Evolutionary conservation across 495 filamentous ascomycete genomes (phyloP).

Genomic region (Aspergillus egyptiacus): DNA sequence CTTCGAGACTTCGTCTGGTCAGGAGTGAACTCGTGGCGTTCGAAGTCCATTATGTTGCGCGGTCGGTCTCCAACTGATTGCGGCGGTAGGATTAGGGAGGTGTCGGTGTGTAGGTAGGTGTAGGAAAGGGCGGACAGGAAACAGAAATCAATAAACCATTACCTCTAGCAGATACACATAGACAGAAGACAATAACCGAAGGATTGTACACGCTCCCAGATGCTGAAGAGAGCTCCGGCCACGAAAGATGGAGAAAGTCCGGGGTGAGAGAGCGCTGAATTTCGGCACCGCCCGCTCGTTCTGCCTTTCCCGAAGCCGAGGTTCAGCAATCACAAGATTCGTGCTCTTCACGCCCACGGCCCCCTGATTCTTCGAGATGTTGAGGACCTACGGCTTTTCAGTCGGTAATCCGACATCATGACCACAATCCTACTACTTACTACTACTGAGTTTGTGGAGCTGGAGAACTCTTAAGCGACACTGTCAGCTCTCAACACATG

Average conservation of each 20-base stretch:
- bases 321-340: slow-evolving; percentile 11
- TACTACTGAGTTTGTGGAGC: too few relatives aligned
- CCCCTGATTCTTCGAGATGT: too few relatives aligned
- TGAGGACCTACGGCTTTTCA: too few relatives aligned
- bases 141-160: slow-evolving; percentile 11
- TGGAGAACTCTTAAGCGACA: too few relatives aligned
- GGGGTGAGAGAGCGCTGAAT: slow-evolving; percentile 14
- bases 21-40: slow-evolving; percentile 30
- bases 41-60: slow-evolving; percentile 33
- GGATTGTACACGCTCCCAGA: neutral
- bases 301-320: slow-evolving; percentile 36
- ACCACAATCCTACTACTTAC: too few relatives aligned
- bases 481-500: too few relatives aligned
- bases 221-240: neutral
- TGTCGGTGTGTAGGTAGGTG: neutral
- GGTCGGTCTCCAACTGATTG: slow-evolving; percentile 16
- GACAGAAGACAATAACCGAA: slow-evolving; percentile 1
- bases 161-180: neutral
- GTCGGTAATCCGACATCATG: too few relatives aligned
- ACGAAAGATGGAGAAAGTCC: slow-evolving; percentile 20
- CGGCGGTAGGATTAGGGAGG: slow-evolving; percentile 16
- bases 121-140: neutral
- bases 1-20: slow-evolving; percentile 40
- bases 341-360: too few relatives aligned
- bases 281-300: slow-evolving; percentile 33